These are phyloP conservation scores for Eucalyptus marginata DNA, from an alignment of 345 rosid species.

Conservation along the genomic window DNA sequence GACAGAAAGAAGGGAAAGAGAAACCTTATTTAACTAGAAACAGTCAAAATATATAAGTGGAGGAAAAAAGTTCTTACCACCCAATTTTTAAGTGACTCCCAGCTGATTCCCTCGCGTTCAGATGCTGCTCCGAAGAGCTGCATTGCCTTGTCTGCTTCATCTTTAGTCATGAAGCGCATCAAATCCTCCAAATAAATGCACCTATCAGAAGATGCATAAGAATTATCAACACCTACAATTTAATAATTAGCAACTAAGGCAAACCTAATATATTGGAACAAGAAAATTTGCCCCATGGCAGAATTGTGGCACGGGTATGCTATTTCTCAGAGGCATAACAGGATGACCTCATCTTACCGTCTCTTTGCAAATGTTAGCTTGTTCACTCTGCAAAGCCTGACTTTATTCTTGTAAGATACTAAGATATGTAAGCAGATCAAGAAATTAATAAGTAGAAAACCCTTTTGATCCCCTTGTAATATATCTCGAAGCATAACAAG, in stretches of 20 bases:
- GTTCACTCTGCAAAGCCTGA: not conserved
- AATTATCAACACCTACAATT: not conserved
- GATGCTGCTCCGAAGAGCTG: constrained; percentile 9
- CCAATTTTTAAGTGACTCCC: constrained; percentile 21
- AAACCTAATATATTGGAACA: not conserved
- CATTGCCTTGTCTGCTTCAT: constrained; percentile 23
- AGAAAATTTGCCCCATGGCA: not conserved
- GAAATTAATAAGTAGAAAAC: not conserved
- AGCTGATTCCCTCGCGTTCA: constrained; percentile 19
- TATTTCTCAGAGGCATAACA: not conserved
- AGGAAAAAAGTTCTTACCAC: constrained; percentile 9
- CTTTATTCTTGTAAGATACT: not conserved
- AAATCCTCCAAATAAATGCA: constrained; percentile 21
- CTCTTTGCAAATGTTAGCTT: not conserved
- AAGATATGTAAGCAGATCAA: not conserved
- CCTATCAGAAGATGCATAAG: not conserved
- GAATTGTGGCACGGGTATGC: not conserved
- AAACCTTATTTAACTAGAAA: not conserved
- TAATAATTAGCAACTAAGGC: not conserved
- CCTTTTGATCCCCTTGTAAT: not conserved
- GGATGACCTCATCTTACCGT: not conserved
- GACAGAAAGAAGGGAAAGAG: not conserved
- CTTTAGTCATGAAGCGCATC: constrained; percentile 26
- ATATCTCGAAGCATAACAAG: not conserved
- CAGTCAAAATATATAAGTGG: not conserved